phyloP scores from a whole-genome alignment of 2,329 filamentous ascomycete species.

The Didymella glomerata region DNA sequence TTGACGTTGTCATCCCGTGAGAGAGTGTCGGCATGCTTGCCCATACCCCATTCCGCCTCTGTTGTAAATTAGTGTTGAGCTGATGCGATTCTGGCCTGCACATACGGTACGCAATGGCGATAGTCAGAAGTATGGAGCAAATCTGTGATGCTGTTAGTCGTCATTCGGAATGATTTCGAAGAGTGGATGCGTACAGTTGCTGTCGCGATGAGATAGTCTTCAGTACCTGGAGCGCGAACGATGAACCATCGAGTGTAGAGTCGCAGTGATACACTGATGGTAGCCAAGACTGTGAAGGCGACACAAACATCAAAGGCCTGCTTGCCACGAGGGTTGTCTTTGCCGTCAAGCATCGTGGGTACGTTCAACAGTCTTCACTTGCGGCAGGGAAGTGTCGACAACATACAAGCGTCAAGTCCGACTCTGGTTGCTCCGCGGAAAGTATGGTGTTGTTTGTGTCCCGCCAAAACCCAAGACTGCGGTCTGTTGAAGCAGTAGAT shows the following conservation, averaged over 20 bases:
- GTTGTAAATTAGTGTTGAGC: slow-evolving; percentile 18
- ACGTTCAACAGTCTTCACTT: slow-evolving; percentile 7
- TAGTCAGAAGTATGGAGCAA: slow-evolving; percentile 40
- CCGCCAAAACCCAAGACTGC: neutral
- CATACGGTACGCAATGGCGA: slow-evolving; percentile 43
- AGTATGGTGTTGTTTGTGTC: neutral
- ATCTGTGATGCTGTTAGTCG: slow-evolving; percentile 26
- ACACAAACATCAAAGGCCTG: slow-evolving; percentile 35
- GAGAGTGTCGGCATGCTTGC: slow-evolving; percentile 32
- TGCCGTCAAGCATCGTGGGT: slow-evolving; percentile 14
- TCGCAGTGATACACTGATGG: slow-evolving; percentile 34
- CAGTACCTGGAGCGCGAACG: slow-evolving; percentile 39
- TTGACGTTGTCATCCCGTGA: slow-evolving; percentile 26
- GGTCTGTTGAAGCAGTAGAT: slow-evolving; percentile 6
- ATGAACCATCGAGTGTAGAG: slow-evolving; percentile 44
- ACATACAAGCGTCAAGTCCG: neutral
- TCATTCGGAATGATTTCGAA: neutral
- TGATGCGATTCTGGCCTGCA: neutral
- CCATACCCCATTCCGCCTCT: slow-evolving; percentile 47
- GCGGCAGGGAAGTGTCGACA: neutral
- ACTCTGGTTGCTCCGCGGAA: neutral
- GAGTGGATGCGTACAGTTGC: slow-evolving; percentile 33
- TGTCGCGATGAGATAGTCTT: slow-evolving; percentile 40
- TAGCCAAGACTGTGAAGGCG: slow-evolving; percentile 41
- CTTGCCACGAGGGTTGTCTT: slow-evolving; percentile 35